A percentile compares a stretch with the other conserved stretches of the same genome.
Evolutionary conservation across 1,284 basidiomycete species (phyloP).

Genomic region (Thecaphora frezii): DNA sequence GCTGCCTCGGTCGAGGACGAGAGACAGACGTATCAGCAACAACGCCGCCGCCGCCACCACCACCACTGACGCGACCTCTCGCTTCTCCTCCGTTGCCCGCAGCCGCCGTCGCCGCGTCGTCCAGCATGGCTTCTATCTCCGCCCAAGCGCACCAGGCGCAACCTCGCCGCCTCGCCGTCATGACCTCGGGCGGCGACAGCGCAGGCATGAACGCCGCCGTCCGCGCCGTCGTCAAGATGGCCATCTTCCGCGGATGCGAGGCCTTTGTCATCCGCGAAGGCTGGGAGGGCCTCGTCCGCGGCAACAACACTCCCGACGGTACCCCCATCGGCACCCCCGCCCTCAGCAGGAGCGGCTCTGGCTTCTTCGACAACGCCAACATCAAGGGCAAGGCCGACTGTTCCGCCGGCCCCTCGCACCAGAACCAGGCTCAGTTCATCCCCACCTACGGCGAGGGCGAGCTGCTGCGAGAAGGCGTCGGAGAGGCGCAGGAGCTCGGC

Average conservation of each 20-base stretch:
- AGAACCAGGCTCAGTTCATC: conserved; percentile 62
- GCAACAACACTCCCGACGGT: conserved; percentile 60
- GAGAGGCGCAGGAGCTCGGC: conserved; percentile 65
- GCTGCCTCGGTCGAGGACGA: too few species aligned
- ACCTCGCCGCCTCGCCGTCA: conserved; percentile 69
- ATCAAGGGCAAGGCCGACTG: not conserved
- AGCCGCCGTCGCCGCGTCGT: too few species aligned
- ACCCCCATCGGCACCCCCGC: conserved; percentile 27
- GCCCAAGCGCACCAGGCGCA: conserved; percentile 1
- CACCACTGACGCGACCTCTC: too few species aligned
- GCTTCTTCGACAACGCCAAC: conserved; percentile 18
- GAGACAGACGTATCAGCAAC: too few species aligned
- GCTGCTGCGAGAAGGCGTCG: conserved; percentile 84
- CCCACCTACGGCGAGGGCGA: conserved; percentile 87
- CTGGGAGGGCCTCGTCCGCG: conserved; percentile 83
- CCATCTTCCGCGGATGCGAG: conserved; percentile 66
- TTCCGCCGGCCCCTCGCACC: conserved; percentile 1
- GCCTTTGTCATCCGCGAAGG: conserved; percentile 72
- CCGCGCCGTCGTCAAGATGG: conserved; percentile 57
- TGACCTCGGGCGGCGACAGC: conserved; percentile 95
- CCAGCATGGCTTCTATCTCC: not conserved
- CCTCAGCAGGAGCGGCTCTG: conserved; percentile 26
- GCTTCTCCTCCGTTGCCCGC: too few species aligned
- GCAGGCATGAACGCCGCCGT: conserved; percentile 66
- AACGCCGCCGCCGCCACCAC: too few species aligned